These are phyloP conservation scores for Umbelopsis isabellina DNA, from an alignment of 192 early-diverging fungal species.

Conservation along the genomic window DNA sequence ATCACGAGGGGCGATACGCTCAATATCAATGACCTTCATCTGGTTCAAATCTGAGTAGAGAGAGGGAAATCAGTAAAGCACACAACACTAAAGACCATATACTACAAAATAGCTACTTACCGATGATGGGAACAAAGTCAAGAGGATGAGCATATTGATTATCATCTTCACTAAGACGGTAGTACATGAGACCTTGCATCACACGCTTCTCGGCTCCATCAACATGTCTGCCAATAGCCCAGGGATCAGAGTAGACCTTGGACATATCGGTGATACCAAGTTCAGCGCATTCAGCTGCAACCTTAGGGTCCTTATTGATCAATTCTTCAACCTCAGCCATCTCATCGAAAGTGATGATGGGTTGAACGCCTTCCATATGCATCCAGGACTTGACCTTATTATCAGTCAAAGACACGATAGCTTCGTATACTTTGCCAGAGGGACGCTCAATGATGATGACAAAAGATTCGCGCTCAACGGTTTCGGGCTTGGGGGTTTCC, in stretches of 20 bases:
- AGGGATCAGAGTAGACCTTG: slow-evolving; percentile 39
- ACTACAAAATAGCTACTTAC: slow-evolving; percentile 11
- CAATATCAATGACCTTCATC: slow-evolving; percentile 44
- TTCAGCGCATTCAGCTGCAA: slow-evolving; percentile 38
- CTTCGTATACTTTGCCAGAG: slow-evolving; percentile 33
- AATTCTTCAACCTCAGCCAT: slow-evolving; percentile 42
- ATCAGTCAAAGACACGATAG: slow-evolving; percentile 30
- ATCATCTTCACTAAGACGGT: slow-evolving; percentile 43
- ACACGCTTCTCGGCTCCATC: slow-evolving; percentile 32
- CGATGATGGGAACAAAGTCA: slow-evolving; percentile 45
- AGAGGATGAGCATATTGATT: slow-evolving; percentile 49
- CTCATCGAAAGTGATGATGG: slow-evolving; percentile 43
- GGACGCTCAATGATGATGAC: slow-evolving; percentile 34
- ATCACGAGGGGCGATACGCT: slow-evolving; percentile 37
- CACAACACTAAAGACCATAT: not conserved
- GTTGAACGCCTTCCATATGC: slow-evolving; percentile 42
- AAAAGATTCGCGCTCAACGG: slow-evolving; percentile 41
- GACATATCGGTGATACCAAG: slow-evolving; percentile 45
- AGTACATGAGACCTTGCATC: slow-evolving; percentile 44
- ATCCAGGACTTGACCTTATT: slow-evolving; percentile 28
- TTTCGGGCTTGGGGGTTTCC: slow-evolving; percentile 15
- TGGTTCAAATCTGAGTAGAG: slow-evolving; percentile 27
- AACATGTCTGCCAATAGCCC: slow-evolving; percentile 41
- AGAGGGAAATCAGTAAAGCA: not conserved
- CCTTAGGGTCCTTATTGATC: slow-evolving; percentile 30